A percentile compares a stretch with the other conserved stretches of the same genome.
phyloP scores from a whole-genome alignment of 345 rosid genomes.

The Linum usitatissimum region DNA sequence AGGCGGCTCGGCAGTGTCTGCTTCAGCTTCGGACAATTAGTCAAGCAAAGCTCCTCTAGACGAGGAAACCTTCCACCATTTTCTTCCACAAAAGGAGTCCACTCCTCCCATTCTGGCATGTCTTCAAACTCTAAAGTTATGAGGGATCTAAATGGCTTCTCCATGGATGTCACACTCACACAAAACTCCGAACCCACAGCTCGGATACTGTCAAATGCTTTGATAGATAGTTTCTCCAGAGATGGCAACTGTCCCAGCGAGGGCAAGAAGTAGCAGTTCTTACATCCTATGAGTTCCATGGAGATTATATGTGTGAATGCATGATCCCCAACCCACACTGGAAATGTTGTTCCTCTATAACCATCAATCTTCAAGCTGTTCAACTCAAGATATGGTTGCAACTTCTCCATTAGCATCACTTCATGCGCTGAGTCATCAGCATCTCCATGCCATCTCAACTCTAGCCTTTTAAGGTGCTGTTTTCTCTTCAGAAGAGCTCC shows the following conservation, averaged over 20 bases:
- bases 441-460: constrained; percentile 21
- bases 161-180: constrained; percentile 7
- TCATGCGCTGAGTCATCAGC: constrained; percentile 3
- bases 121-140: constrained; percentile 18
- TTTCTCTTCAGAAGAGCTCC: neutral
- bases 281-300: constrained; percentile 16
- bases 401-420: constrained; percentile 17
- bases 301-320: constrained; percentile 15
- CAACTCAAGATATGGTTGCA: constrained; percentile 32
- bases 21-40: constrained; percentile 18
- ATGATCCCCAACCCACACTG: constrained; percentile 25
- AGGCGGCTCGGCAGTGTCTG: constrained; percentile 20
- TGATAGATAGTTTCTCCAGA: constrained; percentile 27
- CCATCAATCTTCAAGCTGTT: constrained; percentile 18
- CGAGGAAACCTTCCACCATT: constrained; percentile 19
- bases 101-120: constrained; percentile 22
- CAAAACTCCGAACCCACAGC: constrained; percentile 24
- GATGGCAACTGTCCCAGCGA: constrained; percentile 30
- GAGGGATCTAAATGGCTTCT: constrained; percentile 23
- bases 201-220: constrained; percentile 19
- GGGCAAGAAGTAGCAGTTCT: constrained; percentile 29
- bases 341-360: constrained; percentile 25
- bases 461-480: constrained; percentile 19
- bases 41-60: constrained; percentile 25
- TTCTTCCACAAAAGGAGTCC: constrained; percentile 16